Percentiles rank a stretch among this genome's conserved stretches.
Conservation (phyloP, 495 filamentous ascomycete species). For the Mycothermus thermophilus region DNA sequence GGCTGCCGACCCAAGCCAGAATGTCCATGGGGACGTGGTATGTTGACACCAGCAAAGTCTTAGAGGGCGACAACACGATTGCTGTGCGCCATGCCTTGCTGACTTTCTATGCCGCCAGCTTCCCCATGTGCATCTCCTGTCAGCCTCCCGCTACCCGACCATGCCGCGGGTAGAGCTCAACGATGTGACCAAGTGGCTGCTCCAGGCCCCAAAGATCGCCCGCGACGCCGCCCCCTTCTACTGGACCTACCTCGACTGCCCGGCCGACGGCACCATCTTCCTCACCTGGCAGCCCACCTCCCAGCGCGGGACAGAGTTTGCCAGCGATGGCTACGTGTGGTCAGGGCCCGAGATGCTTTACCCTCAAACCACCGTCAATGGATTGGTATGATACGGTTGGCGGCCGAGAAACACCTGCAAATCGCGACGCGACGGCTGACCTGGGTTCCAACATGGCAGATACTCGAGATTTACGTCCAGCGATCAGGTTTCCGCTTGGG, state of each 20-base stretch:
- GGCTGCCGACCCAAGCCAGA: conserved; percentile 23
- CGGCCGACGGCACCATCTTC: conserved; percentile 64
- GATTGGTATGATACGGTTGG: conserved; percentile 62
- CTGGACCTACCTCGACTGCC: conserved; percentile 81
- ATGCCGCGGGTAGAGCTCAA: conserved; percentile 50
- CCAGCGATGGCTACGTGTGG: conserved; percentile 90
- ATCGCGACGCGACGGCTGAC: conserved; percentile 9
- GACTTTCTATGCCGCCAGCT: too few species aligned
- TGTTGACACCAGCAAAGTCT: conserved; percentile 4
- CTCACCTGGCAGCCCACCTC: conserved; percentile 74
- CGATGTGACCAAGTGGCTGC: conserved; percentile 61
- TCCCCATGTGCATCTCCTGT: conserved; percentile 76
- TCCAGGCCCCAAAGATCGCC: conserved; percentile 65
- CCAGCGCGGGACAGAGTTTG: conserved; percentile 51
- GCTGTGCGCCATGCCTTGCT: too few species aligned
- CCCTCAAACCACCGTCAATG: conserved; percentile 51
- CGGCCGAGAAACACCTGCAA: too few species aligned
- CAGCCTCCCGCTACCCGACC: conserved; percentile 56
- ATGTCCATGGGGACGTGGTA: conserved; percentile 24
- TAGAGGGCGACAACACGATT: too few species aligned
- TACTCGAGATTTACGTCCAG: conserved; percentile 72
- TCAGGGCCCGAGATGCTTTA: conserved; percentile 59
- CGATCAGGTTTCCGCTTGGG: conserved; percentile 59
- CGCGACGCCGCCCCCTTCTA: conserved; percentile 64
- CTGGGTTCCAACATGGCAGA: too few species aligned